Conservation (phyloP, 2,329 filamentous ascomycete species). For the Botrytis galanthina region DNA sequence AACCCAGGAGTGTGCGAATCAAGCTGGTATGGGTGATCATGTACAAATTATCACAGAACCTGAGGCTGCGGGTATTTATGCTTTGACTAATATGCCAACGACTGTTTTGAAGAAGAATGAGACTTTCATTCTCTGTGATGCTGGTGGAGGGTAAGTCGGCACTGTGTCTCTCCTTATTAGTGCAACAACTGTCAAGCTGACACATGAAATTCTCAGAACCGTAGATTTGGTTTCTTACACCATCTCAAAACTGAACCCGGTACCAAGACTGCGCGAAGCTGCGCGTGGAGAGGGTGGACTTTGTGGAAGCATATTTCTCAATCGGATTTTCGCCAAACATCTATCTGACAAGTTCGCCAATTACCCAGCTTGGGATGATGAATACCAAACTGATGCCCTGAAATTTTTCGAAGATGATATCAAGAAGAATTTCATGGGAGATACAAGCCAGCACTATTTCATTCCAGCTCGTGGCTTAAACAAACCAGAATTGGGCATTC, state of each 20-base stretch:
- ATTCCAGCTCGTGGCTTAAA: slow-evolving; percentile 7
- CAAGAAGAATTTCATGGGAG: slow-evolving; percentile 6
- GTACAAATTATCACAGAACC: slow-evolving; percentile 15
- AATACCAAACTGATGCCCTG: not conserved
- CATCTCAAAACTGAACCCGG: not conserved
- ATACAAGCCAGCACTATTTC: not conserved
- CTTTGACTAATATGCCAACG: not conserved
- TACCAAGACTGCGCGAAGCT: slow-evolving; percentile 3
- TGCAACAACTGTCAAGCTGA: not conserved
- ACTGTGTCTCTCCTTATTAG: not conserved
- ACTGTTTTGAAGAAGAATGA: not conserved
- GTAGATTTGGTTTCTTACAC: slow-evolving; percentile 8
- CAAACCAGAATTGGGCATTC: not conserved
- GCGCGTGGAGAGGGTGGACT: slow-evolving; percentile 2
- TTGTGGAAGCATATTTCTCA: slow-evolving; percentile 14
- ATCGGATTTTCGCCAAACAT: slow-evolving; percentile 2
- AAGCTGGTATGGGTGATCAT: slow-evolving; percentile 6
- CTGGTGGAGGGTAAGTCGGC: slow-evolving; percentile 5
- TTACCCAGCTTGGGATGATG: slow-evolving; percentile 2
- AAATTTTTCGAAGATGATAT: slow-evolving; percentile 9
- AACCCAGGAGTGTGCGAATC: slow-evolving; percentile 2
- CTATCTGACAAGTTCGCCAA: not conserved
- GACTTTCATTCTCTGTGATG: slow-evolving; percentile 6
- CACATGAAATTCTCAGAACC: not conserved
- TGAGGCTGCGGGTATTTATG: slow-evolving; percentile 2